A percentile compares a stretch with the other conserved stretches of the same genome.
Evolutionary conservation across 1,139 yeast species (phyloP).

Genomic region (Yarrowia galli): DNA sequence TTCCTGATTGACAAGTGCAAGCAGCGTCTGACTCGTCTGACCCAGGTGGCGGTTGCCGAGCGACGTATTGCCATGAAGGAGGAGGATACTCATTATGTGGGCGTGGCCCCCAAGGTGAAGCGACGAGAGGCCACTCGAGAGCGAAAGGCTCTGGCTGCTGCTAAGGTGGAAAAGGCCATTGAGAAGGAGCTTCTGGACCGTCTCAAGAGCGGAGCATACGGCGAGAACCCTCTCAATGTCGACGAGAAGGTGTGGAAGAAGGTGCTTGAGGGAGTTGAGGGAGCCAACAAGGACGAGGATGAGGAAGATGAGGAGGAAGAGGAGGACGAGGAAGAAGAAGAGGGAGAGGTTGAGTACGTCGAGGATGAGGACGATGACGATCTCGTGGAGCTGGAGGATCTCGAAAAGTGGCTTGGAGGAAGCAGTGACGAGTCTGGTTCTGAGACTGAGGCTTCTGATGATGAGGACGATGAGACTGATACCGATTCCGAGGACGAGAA

Average conservation of each 20-base stretch:
- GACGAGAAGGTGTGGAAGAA: constrained; percentile 96
- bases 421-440: constrained; percentile 56
- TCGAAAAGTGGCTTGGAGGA: constrained; percentile 87
- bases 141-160: constrained; percentile 95
- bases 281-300: constrained; percentile 64
- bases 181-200: constrained; percentile 94
- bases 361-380: constrained; percentile 82
- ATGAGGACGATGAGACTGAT: constrained; percentile 47
- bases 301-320: constrained; percentile 70
- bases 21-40: constrained; percentile 90
- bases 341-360: constrained; percentile 83
- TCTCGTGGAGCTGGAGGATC: constrained; percentile 87
- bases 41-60: constrained; percentile 96
- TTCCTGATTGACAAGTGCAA: constrained; percentile 91
- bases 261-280: constrained; percentile 79
- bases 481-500: constrained; percentile 50
- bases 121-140: constrained; percentile 94
- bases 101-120: constrained; percentile 90
- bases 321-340: constrained; percentile 65
- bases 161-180: constrained; percentile 93
- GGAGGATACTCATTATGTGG: constrained; percentile 91
- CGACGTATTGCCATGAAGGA: constrained; percentile 89
- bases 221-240: constrained; percentile 95
- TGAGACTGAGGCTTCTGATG: constrained; percentile 48
- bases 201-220: constrained; percentile 96